These are phyloP conservation scores for Danielia reshetovae DNA, from an alignment of 805 yeast species.

Conservation along the genomic window DNA sequence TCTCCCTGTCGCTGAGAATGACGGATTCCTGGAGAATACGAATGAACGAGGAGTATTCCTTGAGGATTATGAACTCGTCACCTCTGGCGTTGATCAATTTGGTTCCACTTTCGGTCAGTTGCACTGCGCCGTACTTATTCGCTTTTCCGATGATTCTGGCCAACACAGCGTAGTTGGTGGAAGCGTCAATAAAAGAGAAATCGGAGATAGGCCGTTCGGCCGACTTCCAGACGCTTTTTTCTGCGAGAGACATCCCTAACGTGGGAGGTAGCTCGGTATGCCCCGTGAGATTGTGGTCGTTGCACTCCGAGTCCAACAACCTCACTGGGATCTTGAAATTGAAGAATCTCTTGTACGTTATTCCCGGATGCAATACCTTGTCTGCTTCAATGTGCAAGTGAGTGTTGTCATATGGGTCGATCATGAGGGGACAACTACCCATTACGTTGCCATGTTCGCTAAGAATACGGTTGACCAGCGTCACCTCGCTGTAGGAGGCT, in stretches of 20 bases:
- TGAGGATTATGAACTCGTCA: constrained; percentile 38
- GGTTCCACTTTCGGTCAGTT: constrained; percentile 29
- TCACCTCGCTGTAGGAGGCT: constrained; percentile 47
- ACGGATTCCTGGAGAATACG: constrained; percentile 25
- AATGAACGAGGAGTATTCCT: constrained; percentile 22
- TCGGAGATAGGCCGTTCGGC: constrained; percentile 18
- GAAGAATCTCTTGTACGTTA: constrained; percentile 34
- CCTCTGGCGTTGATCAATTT: constrained; percentile 29
- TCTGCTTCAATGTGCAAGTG: constrained; percentile 14
- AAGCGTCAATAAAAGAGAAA: constrained; percentile 29
- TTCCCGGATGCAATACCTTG: constrained; percentile 18
- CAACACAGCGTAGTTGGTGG: constrained; percentile 32
- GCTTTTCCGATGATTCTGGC: constrained; percentile 41
- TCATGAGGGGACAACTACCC: constrained; percentile 11
- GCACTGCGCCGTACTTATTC: constrained; percentile 27
- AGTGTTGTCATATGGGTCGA: constrained; percentile 28
- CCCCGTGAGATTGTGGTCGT: constrained; percentile 23
- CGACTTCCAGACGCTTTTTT: constrained; percentile 11
- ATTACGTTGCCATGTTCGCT: constrained; percentile 18
- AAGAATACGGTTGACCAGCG: constrained; percentile 29
- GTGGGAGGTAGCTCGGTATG: constrained; percentile 38
- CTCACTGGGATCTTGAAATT: constrained; percentile 37
- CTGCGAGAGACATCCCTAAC: constrained; percentile 24
- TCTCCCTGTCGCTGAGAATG: constrained; percentile 13
- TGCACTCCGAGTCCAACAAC: constrained; percentile 36